These are phyloP conservation scores for Paecilomyces variotii DNA, from an alignment of 2,329 filamentous ascomycete genomes.

Conservation along the genomic window DNA sequence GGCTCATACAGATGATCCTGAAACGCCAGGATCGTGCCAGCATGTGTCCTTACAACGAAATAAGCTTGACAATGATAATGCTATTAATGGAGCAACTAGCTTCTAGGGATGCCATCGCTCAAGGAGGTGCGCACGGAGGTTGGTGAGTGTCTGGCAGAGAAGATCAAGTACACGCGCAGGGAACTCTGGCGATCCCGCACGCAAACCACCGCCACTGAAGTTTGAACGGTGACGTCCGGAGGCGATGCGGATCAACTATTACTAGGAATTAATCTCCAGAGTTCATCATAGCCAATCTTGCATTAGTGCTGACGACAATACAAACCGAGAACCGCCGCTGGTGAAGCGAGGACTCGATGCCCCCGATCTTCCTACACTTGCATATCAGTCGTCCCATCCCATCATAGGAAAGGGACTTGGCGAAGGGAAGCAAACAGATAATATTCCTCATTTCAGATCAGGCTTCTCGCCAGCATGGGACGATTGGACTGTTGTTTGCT, in stretches of 20 bases:
- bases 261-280: not conserved
- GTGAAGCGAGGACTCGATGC: not conserved
- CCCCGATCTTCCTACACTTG: not conserved
- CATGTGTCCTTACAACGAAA: not conserved
- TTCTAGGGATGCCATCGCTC: not conserved
- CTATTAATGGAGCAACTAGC: not conserved
- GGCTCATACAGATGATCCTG: not conserved
- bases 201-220: not conserved
- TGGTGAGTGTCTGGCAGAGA: not conserved
- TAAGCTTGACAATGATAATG: not conserved
- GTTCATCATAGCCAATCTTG: not conserved
- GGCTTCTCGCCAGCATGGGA: not conserved
- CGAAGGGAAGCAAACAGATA: not conserved
- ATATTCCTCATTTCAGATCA: not conserved
- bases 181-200: not conserved
- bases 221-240: not conserved
- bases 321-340: not conserved
- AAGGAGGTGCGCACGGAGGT: not conserved
- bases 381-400: not conserved
- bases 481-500: not conserved
- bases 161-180: not conserved
- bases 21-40: not conserved
- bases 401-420: too few relatives aligned
- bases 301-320: not conserved
- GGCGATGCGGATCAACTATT: not conserved